Conservation (phyloP, 371 early-diverging fungal species). For the Fennellomyces sp. region DNA sequence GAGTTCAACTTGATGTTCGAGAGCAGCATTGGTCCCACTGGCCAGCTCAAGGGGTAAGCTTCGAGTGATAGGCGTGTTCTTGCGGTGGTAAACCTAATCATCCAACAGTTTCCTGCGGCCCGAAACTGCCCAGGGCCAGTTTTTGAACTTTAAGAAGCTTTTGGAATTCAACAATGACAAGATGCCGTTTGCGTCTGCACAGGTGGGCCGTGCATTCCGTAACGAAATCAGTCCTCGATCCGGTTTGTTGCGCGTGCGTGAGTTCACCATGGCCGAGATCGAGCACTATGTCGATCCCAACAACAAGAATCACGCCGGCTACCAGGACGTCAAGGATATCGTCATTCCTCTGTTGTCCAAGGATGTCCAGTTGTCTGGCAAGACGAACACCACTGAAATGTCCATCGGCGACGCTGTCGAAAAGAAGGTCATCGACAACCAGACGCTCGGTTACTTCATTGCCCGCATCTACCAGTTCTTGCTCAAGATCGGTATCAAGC, state of each 20-base stretch:
- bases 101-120: slow-evolving; percentile 90
- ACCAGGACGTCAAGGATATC: slow-evolving; percentile 82
- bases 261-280: slow-evolving; percentile 99
- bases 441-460: slow-evolving; percentile 99
- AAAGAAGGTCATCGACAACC: slow-evolving; percentile 90
- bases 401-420: slow-evolving; percentile 96
- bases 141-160: slow-evolving; percentile 97
- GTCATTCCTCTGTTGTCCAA: slow-evolving; percentile 82
- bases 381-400: slow-evolving; percentile 69
- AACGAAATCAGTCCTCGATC: slow-evolving; percentile 99
- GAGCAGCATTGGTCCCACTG: slow-evolving; percentile 98
- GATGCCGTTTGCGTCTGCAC: slow-evolving; percentile 99
- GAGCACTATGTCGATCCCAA: slow-evolving; percentile 99
- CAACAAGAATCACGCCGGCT: slow-evolving; percentile 94
- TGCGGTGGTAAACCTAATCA: background rate
- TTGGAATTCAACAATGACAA: slow-evolving; percentile 98
- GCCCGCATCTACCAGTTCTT: slow-evolving; percentile 96
- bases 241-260: slow-evolving; percentile 98
- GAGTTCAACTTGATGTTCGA: slow-evolving; percentile 99
- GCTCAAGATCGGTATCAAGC: slow-evolving; percentile 92
- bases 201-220: slow-evolving; percentile 98
- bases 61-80: background rate
- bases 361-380: slow-evolving; percentile 78
- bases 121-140: slow-evolving; percentile 99
- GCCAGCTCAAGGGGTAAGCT: slow-evolving; percentile 84